These are phyloP conservation scores for Phytophthora sp. DNA, from an alignment of 352 stramenopile genomes.

Conservation along the genomic window DNA sequence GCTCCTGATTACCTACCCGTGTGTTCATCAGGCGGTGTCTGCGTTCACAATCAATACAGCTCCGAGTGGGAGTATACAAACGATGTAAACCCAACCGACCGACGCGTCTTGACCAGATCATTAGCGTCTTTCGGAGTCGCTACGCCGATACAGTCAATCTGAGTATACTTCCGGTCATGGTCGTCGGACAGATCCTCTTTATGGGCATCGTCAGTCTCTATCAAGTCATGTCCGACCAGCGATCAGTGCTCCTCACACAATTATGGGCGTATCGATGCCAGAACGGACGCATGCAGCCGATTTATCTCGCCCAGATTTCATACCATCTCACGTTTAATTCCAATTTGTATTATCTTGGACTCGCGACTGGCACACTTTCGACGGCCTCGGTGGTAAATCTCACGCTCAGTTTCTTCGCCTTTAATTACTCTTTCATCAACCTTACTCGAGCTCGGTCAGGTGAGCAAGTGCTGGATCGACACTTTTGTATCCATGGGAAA, in stretches of 20 bases:
- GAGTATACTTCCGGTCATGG: slow-evolving; percentile 14
- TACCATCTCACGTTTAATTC: slow-evolving; percentile 25
- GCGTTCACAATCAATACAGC: slow-evolving; percentile 23
- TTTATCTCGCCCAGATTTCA: slow-evolving; percentile 18
- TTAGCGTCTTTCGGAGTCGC: slow-evolving; percentile 16
- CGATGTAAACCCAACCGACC: neutral
- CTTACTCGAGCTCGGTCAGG: slow-evolving; percentile 4
- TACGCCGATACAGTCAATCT: slow-evolving; percentile 16
- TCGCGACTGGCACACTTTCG: slow-evolving; percentile 12
- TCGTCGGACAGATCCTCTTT: slow-evolving; percentile 22
- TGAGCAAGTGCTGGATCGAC: slow-evolving; percentile 12
- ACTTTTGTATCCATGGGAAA: slow-evolving; percentile 22
- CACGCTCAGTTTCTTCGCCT: slow-evolving; percentile 13
- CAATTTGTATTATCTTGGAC: slow-evolving; percentile 16
- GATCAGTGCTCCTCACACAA: slow-evolving; percentile 7
- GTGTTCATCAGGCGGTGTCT: slow-evolving; percentile 13
- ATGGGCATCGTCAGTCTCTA: slow-evolving; percentile 24
- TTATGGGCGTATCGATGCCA: slow-evolving; percentile 11
- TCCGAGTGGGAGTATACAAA: slow-evolving; percentile 18
- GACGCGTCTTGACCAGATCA: slow-evolving; percentile 1
- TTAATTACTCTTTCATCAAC: slow-evolving; percentile 22
- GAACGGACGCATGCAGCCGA: slow-evolving; percentile 16
- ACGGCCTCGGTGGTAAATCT: slow-evolving; percentile 6
- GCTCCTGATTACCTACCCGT: slow-evolving; percentile 19
- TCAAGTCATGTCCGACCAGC: slow-evolving; percentile 23